Conservation (phyloP, 2,329 filamentous ascomycete genomes). For the Fusarium sp. region DNA sequence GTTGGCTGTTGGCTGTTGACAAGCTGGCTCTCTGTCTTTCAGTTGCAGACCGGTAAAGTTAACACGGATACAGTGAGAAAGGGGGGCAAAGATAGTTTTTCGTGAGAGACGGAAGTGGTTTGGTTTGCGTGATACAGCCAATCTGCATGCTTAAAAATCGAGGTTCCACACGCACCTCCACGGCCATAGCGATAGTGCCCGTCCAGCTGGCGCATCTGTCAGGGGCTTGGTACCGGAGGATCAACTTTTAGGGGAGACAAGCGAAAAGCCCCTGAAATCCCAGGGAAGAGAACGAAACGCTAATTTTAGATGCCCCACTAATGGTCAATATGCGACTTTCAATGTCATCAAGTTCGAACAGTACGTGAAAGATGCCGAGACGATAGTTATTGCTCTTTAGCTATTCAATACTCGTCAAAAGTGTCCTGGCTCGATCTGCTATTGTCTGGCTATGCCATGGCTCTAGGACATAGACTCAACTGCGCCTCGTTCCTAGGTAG, state of each 20-base stretch:
- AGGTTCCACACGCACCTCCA: constrained; percentile 12
- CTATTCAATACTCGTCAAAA: neutral
- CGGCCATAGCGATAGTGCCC: constrained; percentile 23
- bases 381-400: neutral
- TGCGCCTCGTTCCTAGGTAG: constrained; percentile 3
- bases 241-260: constrained; percentile 7
- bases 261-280: constrained; percentile 29
- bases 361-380: neutral
- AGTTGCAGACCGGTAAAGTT: neutral
- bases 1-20: constrained; percentile 12
- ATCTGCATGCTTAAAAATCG: constrained; percentile 23
- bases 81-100: constrained; percentile 32
- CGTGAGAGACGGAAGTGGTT: constrained; percentile 20
- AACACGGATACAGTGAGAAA: constrained; percentile 18
- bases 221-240: constrained; percentile 26
- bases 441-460: neutral
- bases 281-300: constrained; percentile 8
- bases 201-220: constrained; percentile 19
- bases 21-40: constrained; percentile 10
- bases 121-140: constrained; percentile 34
- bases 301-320: constrained; percentile 41
- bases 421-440: neutral
- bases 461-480: neutral
- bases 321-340: constrained; percentile 12
- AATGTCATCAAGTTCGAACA: constrained; percentile 27